Percentiles rank a stretch among this genome's conserved stretches.
Conservation (phyloP, 2,329 filamentous ascomycete species). For the Penicillium italicum region DNA sequence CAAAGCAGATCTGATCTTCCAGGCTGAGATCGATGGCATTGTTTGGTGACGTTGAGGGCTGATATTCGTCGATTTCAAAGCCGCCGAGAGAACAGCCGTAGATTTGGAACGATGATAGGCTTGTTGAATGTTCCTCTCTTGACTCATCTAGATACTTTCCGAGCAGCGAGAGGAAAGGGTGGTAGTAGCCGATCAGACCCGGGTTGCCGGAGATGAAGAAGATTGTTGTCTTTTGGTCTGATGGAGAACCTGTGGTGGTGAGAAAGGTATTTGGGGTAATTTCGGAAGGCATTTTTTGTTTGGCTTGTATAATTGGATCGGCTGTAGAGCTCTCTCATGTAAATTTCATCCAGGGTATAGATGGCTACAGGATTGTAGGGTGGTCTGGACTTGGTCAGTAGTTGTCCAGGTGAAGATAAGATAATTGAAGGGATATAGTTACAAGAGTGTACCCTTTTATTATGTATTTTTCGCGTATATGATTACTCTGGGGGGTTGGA, state of each 20-base stretch:
- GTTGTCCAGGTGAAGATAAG: neutral
- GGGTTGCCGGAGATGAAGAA: conserved; percentile 53
- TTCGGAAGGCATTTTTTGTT: conserved; percentile 20
- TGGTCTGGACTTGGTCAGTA: neutral
- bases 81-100: conserved; percentile 37
- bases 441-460: neutral
- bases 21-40: conserved; percentile 31
- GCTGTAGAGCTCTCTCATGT: neutral
- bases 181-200: conserved; percentile 50
- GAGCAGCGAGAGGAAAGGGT: conserved; percentile 42
- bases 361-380: neutral
- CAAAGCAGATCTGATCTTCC: conserved; percentile 50
- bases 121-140: neutral
- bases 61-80: conserved; percentile 29
- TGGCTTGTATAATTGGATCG: neutral
- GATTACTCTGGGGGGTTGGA: neutral
- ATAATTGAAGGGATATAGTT: neutral
- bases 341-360: conserved; percentile 1
- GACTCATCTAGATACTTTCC: conserved; percentile 20
- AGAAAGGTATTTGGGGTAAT: conserved; percentile 34
- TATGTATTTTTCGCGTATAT: neutral
- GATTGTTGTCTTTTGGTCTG: conserved; percentile 26
- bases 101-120: conserved; percentile 23
- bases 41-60: neutral
- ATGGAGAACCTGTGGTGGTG: conserved; percentile 18